Evolutionary conservation across 2,329 filamentous ascomycete species (phyloP).

Genomic region (Colletotrichum sp.): DNA sequence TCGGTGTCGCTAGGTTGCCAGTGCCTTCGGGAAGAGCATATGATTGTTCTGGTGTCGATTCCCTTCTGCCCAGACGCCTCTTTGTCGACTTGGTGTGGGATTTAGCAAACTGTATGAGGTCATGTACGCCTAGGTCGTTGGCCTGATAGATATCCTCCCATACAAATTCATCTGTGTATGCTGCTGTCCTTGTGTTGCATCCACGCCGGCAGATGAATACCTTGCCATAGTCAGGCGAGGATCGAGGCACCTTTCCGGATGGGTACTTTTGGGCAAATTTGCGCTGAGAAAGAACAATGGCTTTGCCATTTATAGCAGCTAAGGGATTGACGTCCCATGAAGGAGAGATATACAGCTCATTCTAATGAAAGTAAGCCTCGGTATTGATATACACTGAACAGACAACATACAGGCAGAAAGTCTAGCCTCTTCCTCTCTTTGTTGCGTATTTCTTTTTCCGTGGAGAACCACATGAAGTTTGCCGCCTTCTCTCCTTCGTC

Average conservation of each 20-base stretch:
- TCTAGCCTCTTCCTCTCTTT: constrained; percentile 83
- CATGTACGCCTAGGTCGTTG: constrained; percentile 66
- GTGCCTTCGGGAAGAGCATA: constrained; percentile 32
- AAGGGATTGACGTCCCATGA: constrained; percentile 88
- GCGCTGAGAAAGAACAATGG: constrained; percentile 75
- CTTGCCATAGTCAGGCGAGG: constrained; percentile 78
- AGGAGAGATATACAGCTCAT: constrained; percentile 90
- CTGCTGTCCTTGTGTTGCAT: constrained; percentile 86
- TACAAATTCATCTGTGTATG: constrained; percentile 88
- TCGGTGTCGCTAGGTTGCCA: constrained; percentile 23
- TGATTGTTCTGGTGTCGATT: constrained; percentile 31
- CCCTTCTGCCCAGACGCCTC: constrained; percentile 40
- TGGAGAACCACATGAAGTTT: constrained; percentile 95
- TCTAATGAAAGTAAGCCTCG: constrained; percentile 47
- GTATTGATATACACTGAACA: not conserved
- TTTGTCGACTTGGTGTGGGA: constrained; percentile 75
- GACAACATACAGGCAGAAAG: constrained; percentile 66
- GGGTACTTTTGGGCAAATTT: constrained; percentile 75
- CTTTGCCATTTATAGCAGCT: constrained; percentile 88
- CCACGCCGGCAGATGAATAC: constrained; percentile 89
- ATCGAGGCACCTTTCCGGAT: constrained; percentile 74
- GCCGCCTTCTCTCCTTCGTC: constrained; percentile 80
- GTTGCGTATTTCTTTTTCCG: constrained; percentile 86
- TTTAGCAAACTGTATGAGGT: constrained; percentile 71
- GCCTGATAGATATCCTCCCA: constrained; percentile 87